phyloP scores from a whole-genome alignment of 257 asterid species.

The Solanum chiquidenum region DNA sequence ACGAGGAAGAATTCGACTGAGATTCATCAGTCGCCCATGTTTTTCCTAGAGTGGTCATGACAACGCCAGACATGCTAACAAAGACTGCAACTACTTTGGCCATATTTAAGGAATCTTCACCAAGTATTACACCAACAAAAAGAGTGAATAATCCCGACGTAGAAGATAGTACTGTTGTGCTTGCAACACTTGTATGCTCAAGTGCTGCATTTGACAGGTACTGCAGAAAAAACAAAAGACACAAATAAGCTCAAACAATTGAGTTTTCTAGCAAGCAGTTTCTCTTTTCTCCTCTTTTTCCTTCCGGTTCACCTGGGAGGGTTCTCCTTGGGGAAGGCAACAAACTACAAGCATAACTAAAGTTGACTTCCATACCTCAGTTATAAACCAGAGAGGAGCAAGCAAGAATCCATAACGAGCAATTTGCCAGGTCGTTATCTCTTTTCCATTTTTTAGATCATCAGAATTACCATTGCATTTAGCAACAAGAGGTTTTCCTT shows the following conservation, averaged over 20 bases:
- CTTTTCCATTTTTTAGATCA: conserved; percentile 31
- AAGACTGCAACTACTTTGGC: conserved; percentile 82
- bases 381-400: conserved; percentile 96
- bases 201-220: conserved; percentile 94
- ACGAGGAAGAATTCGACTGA: conserved; percentile 49
- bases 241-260: background rate
- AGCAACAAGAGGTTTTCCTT: conserved; percentile 56
- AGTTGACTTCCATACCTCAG: conserved; percentile 48
- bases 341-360: background rate
- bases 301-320: background rate
- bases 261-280: background rate
- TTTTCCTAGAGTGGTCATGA: conserved; percentile 90
- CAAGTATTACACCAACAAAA: conserved; percentile 81
- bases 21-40: conserved; percentile 96
- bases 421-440: conserved; percentile 61
- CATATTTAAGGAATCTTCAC: conserved; percentile 74
- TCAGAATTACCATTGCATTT: conserved; percentile 26
- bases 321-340: background rate
- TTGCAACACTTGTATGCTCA: conserved; percentile 97
- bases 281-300: background rate
- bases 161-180: conserved; percentile 93
- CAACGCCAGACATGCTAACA: conserved; percentile 88
- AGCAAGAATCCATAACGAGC: conserved; percentile 83
- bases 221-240: conserved; percentile 30
- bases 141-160: conserved; percentile 97